Evolutionary conservation across 257 asterid genomes (phyloP).

Genomic region (Cynanchum wilfordii): DNA sequence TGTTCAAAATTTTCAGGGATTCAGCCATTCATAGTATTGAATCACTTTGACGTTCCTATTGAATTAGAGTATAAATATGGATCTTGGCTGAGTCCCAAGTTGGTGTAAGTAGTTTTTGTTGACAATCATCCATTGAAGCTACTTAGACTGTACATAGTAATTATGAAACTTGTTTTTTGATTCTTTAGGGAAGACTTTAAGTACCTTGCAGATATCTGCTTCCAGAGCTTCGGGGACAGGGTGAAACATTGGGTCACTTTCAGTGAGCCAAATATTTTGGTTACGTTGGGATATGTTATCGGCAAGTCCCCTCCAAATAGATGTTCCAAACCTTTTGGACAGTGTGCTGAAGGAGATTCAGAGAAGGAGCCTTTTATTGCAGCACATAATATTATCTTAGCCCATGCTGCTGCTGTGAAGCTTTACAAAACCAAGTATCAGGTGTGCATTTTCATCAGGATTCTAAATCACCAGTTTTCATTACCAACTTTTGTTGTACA

Average conservation of each 20-base stretch:
- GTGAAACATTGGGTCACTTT: slow-evolving; percentile 64
- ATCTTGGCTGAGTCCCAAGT: slow-evolving; percentile 17
- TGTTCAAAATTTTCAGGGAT: slow-evolving; percentile 6
- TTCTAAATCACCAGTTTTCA: background rate
- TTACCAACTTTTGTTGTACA: background rate
- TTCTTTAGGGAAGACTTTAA: slow-evolving; percentile 53
- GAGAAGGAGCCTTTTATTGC: slow-evolving; percentile 52
- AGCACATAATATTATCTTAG: slow-evolving; percentile 59
- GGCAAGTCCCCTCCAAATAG: slow-evolving; percentile 57
- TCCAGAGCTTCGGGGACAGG: slow-evolving; percentile 50
- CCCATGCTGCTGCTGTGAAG: slow-evolving; percentile 49
- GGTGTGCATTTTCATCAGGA: slow-evolving; percentile 21
- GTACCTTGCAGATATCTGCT: slow-evolving; percentile 52
- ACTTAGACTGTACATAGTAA: background rate
- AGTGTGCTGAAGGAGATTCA: slow-evolving; percentile 49
- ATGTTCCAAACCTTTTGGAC: slow-evolving; percentile 44
- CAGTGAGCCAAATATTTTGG: slow-evolving; percentile 57
- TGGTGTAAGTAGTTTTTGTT: slow-evolving; percentile 11
- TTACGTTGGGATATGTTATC: slow-evolving; percentile 41
- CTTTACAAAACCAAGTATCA: slow-evolving; percentile 45
- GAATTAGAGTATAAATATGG: slow-evolving; percentile 16
- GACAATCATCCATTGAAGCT: background rate
- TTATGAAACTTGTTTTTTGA: background rate
- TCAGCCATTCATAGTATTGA: slow-evolving; percentile 13
- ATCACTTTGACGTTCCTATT: slow-evolving; percentile 20